Conservation (phyloP, 2,329 filamentous ascomycete species). For the Tolypocladium paradoxum region DNA sequence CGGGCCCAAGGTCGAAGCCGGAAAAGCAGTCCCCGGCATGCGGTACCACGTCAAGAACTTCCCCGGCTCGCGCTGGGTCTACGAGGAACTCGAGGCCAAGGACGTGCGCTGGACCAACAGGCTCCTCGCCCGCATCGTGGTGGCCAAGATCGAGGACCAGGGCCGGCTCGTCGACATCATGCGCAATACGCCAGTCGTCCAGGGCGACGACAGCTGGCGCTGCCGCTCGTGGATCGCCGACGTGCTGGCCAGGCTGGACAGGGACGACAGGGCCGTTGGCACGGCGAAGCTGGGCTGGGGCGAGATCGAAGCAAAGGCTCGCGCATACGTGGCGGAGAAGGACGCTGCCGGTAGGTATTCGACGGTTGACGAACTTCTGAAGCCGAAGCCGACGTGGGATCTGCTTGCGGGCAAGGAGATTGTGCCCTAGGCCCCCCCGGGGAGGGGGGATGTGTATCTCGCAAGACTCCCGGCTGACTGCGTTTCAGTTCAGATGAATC, state of each 20-base stretch:
- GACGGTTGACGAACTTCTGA: slow-evolving; percentile 1
- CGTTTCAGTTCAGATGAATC: not conserved
- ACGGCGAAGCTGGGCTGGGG: slow-evolving; percentile 25
- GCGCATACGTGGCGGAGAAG: slow-evolving; percentile 24
- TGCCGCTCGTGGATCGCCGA: slow-evolving; percentile 27
- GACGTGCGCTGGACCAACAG: slow-evolving; percentile 12
- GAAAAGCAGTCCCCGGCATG: slow-evolving; percentile 12
- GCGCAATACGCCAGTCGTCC: slow-evolving; percentile 17
- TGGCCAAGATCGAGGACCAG: slow-evolving; percentile 28
- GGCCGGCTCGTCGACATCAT: slow-evolving; percentile 20
- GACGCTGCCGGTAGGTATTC: slow-evolving; percentile 10
- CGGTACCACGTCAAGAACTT: slow-evolving; percentile 22
- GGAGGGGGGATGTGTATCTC: no score
- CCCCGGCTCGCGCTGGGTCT: slow-evolving; percentile 11
- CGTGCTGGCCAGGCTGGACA: slow-evolving; percentile 19
- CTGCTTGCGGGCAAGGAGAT: slow-evolving; percentile 15
- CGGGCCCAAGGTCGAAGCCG: slow-evolving; percentile 13
- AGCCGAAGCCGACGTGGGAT: slow-evolving; percentile 19
- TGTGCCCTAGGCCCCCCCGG: slow-evolving; percentile 8
- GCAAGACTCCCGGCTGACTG: not conserved
- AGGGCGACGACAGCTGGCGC: slow-evolving; percentile 24
- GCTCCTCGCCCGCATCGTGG: slow-evolving; percentile 25
- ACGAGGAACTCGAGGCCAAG: slow-evolving; percentile 10
- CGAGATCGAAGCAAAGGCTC: slow-evolving; percentile 21
- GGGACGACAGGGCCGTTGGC: slow-evolving; percentile 25